Percentiles rank a stretch among this genome's conserved stretches.
phyloP scores from a whole-genome alignment of 2,329 filamentous ascomycete genomes.

The Cladosporium sp. region DNA sequence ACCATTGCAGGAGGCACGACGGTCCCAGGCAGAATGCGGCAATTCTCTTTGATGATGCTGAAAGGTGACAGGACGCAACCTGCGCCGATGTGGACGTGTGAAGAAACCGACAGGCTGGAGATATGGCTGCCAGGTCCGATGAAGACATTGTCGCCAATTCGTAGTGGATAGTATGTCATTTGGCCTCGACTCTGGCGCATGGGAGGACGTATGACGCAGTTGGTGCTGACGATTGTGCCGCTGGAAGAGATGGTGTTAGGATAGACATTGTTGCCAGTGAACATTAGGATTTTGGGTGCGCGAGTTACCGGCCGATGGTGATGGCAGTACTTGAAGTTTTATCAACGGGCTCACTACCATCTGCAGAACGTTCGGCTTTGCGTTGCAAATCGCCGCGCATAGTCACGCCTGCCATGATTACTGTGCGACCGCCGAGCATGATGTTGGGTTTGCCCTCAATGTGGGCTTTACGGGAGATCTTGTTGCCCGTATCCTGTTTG shows the following conservation, averaged over 20 bases:
- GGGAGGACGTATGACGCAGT: constrained; percentile 75
- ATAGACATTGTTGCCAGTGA: too few relatives aligned
- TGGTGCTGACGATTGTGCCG: constrained; percentile 81
- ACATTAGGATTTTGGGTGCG: too few relatives aligned
- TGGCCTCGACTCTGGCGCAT: constrained; percentile 68
- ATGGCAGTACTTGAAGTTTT: constrained; percentile 54
- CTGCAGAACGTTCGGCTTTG: constrained; percentile 25
- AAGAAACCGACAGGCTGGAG: constrained; percentile 77
- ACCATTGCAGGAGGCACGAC: constrained; percentile 86
- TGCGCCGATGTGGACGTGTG: constrained; percentile 78
- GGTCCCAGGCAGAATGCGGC: constrained; percentile 76
- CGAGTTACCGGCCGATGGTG: constrained; percentile 59
- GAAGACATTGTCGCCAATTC: constrained; percentile 92
- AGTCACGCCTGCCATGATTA: constrained; percentile 92
- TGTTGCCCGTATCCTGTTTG: constrained; percentile 88
- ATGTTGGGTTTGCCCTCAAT: constrained; percentile 97
- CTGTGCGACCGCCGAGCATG: constrained; percentile 88
- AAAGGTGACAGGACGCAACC: constrained; percentile 77
- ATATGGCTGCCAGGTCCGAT: constrained; percentile 65
- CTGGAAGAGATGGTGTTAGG: constrained; percentile 36
- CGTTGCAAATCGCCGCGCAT: constrained; percentile 81
- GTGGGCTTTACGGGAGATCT: constrained; percentile 85
- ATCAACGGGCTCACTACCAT: constrained; percentile 25
- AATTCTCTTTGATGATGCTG: constrained; percentile 89
- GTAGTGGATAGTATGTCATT: constrained; percentile 78